These are phyloP conservation scores for Penicillium chermesinum DNA, from an alignment of 495 filamentous ascomycete species.

Conservation along the genomic window DNA sequence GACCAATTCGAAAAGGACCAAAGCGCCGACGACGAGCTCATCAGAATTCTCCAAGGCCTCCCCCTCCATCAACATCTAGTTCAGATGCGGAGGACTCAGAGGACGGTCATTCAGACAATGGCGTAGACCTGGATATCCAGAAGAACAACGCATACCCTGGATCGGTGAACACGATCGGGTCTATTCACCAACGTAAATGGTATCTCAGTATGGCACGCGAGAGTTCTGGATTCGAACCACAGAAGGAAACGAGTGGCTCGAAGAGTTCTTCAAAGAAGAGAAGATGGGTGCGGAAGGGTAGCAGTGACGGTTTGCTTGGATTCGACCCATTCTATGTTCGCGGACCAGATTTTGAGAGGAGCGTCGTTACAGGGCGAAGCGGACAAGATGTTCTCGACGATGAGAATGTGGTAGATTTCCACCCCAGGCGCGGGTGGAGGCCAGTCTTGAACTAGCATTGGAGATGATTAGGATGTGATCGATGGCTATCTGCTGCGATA, in stretches of 20 bases:
- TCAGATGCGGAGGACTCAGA: constrained; percentile 8
- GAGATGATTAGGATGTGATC: no score
- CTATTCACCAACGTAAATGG: constrained; percentile 61
- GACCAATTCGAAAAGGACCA: constrained; percentile 19
- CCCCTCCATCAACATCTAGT: constrained; percentile 17
- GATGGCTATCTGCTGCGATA: no score
- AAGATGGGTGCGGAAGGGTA: constrained; percentile 17
- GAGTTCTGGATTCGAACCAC: constrained; percentile 48
- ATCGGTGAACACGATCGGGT: constrained; percentile 55
- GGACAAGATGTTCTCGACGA: constrained; percentile 53
- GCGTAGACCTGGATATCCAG: constrained; percentile 47
- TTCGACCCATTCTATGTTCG: constrained; percentile 56
- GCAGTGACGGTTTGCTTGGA: constrained; percentile 6
- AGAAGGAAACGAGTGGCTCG: not conserved
- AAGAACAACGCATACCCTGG: constrained; percentile 60
- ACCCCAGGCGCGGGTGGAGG: constrained; percentile 53
- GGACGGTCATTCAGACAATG: constrained; percentile 13
- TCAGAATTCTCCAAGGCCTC: not conserved
- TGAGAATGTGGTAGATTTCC: constrained; percentile 51
- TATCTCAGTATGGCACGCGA: constrained; percentile 52
- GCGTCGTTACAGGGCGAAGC: constrained; percentile 56
- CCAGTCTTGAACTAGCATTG: constrained; percentile 43
- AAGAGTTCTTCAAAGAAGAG: constrained; percentile 11
- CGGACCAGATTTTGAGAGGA: constrained; percentile 53
- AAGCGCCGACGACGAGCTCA: constrained; percentile 26